Conservation (phyloP, 1,284 basidiomycete genomes). For the Ganoderma leucocontextum region DNA sequence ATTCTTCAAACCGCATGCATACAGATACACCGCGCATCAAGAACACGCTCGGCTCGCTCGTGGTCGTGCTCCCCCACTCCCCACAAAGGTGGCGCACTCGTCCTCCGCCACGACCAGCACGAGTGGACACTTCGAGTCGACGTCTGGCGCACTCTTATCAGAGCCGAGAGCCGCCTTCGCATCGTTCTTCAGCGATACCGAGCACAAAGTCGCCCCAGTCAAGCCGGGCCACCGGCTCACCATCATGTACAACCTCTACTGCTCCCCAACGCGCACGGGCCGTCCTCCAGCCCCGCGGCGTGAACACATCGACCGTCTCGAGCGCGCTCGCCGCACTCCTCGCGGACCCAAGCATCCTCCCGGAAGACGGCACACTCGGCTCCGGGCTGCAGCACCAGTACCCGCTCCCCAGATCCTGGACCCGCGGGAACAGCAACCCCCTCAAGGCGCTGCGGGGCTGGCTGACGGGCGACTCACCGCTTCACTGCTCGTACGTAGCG, state of each 20-base stretch:
- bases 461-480: not conserved
- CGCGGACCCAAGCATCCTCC: conserved; percentile 35
- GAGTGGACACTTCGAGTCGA: conserved; percentile 46
- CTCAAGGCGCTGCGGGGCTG: conserved; percentile 4
- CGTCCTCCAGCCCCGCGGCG: conserved; percentile 8
- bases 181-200: conserved; percentile 51
- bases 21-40: conserved; percentile 47
- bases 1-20: conserved; percentile 48
- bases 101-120: conserved; percentile 40
- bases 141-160: conserved; percentile 33
- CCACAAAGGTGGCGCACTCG: conserved; percentile 49
- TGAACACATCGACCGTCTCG: conserved; percentile 10
- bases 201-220: conserved; percentile 51
- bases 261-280: not conserved
- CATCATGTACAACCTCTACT: conserved; percentile 50
- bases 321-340: conserved; percentile 33
- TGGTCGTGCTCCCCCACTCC: conserved; percentile 50
- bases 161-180: conserved; percentile 39
- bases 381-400: conserved; percentile 47
- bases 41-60: conserved; percentile 54
- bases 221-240: conserved; percentile 50
- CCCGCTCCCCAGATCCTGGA: conserved; percentile 10
- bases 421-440: no score
- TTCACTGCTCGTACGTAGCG: no score
- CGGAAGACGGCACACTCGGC: no score